Evolutionary conservation across 1,139 yeast genomes (phyloP), one percentile per base, ranked within the genome.

Genomic region (Nadsonia starkeyi-henricii): DNA sequence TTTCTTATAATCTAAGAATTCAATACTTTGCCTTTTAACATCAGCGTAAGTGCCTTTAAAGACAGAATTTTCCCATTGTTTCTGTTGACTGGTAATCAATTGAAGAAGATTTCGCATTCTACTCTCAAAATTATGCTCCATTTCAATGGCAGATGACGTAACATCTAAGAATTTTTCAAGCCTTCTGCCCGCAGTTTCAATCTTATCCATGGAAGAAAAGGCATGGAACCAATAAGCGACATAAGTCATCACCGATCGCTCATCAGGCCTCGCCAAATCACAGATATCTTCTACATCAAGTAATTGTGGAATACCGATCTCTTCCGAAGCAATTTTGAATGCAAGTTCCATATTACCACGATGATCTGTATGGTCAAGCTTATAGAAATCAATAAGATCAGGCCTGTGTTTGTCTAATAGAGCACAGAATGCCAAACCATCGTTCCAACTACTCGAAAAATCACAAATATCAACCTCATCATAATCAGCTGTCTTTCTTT

Each of bases 191-290:
- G 72, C 71, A 2, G 68, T 65, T 48, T 67, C 71, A 47, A 57
- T 62, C 56, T 53, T 62, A 55, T 68, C 70, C 44, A 66, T 54
- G 1, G 65, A 67, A 4, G 69, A 64, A 50, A 81, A 69, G 57
- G 71, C 71, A 52, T 77, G 79, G 62, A 74, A 79, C 80, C 83
- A 78, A 57, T 79, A 78, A 23, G 81, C 73, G n/a, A 79, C 65
- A 58, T 77, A 80, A 18, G 81, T 74, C 57, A 81, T 71, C n/a
- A 81, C 68, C 44, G 81, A 74, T 54, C 78, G 74, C 57, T 81
- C 88, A 56, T 81, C 86, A 0, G 83, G 83, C 23, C 68, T 70
- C 21, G 67, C 58, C 15, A 69, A 66, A 46, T 68, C 68, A 42
- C 64, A 61, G 50, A 81, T 72, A 61, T 80, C 85, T 44, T 78